Evolutionary conservation across 495 filamentous ascomycete genomes (phyloP).

Genomic region (Penicillium chermesinum): DNA sequence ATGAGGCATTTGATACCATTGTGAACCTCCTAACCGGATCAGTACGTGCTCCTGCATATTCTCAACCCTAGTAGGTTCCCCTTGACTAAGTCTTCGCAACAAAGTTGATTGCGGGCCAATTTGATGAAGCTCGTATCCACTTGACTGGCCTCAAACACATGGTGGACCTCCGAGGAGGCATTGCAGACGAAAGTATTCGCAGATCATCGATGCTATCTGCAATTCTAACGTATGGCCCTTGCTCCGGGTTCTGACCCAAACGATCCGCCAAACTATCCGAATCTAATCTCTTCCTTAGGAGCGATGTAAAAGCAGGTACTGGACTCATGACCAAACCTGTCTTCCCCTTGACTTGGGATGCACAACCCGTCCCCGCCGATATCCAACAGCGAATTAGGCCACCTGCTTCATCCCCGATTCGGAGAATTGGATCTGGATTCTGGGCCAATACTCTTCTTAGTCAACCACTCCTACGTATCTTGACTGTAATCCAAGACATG

Average conservation of each 20-base stretch:
- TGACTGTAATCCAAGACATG: conserved; percentile 24
- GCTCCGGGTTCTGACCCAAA: neutral
- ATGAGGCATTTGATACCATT: conserved; percentile 35
- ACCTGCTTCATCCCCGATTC: conserved; percentile 19
- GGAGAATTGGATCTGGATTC: conserved; percentile 22
- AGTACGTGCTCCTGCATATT: neutral
- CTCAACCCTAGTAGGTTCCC: neutral
- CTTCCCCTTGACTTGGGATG: conserved; percentile 31
- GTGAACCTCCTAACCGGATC: conserved; percentile 31
- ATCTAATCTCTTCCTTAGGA: conserved; percentile 12
- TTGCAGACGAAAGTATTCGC: conserved; percentile 24
- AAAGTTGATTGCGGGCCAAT: conserved; percentile 31
- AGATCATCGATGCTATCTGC: conserved; percentile 25
- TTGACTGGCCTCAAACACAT: conserved; percentile 29
- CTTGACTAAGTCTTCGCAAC: neutral
- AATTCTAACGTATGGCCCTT: conserved; percentile 23
- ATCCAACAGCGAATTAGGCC: conserved; percentile 27
- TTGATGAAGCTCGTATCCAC: conserved; percentile 32
- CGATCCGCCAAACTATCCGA: too few species aligned
- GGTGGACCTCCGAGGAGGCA: conserved; percentile 34
- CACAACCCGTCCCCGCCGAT: conserved; percentile 20
- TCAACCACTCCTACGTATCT: conserved; percentile 15
- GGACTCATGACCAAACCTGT: conserved; percentile 33
- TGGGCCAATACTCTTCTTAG: conserved; percentile 24
- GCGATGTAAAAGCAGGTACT: conserved; percentile 32